phyloP scores from a whole-genome alignment of 2,329 filamentous ascomycete species.

The Monosporascus sp. region DNA sequence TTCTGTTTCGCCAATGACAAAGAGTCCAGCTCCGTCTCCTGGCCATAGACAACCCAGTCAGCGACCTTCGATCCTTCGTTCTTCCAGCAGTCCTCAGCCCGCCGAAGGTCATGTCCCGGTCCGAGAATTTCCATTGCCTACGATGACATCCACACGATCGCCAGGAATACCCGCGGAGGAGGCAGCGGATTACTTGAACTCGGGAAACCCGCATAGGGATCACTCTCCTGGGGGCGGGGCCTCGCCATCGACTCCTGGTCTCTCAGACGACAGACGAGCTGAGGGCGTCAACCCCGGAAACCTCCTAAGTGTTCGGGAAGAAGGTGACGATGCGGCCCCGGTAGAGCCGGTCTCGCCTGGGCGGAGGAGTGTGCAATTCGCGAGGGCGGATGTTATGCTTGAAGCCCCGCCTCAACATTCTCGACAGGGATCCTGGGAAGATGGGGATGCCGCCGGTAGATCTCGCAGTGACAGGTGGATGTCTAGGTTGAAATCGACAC shows the following conservation, averaged over 20 bases:
- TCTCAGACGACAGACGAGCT: constrained; percentile 8
- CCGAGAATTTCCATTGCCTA: constrained; percentile 16
- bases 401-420: constrained; percentile 49
- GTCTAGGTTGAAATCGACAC: constrained; percentile 66
- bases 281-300: not conserved
- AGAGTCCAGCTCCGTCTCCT: constrained; percentile 23
- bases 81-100: constrained; percentile 21
- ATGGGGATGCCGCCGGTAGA: constrained; percentile 55
- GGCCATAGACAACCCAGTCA: constrained; percentile 16
- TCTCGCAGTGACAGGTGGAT: constrained; percentile 65
- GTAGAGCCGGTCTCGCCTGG: constrained; percentile 35
- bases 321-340: constrained; percentile 13
- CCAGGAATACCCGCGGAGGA: constrained; percentile 11
- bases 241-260: constrained; percentile 14
- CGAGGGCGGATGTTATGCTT: constrained; percentile 45
- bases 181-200: constrained; percentile 35
- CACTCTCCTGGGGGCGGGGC: constrained; percentile 19
- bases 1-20: constrained; percentile 31
- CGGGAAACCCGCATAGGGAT: constrained; percentile 27
- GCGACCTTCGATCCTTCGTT: constrained; percentile 13
- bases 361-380: constrained; percentile 73
- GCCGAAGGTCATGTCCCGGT: constrained; percentile 10
- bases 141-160: constrained; percentile 17
- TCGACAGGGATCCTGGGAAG: constrained; percentile 62
- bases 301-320: constrained; percentile 2